Evolutionary conservation across 345 rosid genomes (phyloP), one percentile per base, ranked within the genome.

Genomic region (Arabidopsis suecica): DNA sequence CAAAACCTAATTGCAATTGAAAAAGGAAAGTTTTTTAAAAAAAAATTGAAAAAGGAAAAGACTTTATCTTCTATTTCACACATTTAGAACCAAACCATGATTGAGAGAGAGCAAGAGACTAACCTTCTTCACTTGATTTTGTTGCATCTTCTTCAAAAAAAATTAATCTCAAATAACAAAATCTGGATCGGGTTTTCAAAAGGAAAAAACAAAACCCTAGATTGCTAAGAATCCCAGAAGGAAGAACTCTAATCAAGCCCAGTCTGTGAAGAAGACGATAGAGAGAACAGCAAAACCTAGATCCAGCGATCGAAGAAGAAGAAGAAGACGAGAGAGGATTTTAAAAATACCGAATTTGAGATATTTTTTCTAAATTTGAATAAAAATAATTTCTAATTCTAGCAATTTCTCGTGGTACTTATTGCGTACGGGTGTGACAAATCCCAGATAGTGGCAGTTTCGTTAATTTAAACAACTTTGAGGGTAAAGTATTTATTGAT

Each of bases 81-180:
- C 20, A 56, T 22, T 64, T 4, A 22, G 8, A 42, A 6, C 20
- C 44, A 30, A 20, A 48, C 20, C 12, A 56, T 22, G 20, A 50
- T 10, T 18, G 3, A 40, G 51, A 14, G 37, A 47, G 50, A 1
- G 50, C 8, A 11, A 69, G 44, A 23, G 7, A 16, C 32, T 0
- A 22, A 71, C 81, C 81, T 71, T 78, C 81, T 65, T 78, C 68
- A 40, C 68, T 71, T 78, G 81, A 67, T 65, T 65, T 33, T 59
- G 77, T 60, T 71, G 81, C 77, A 72, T 78, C 68, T 0, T 78
- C 77, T 65, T 51, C 69, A 3, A 3, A 3, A 28, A 23, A 28
- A 28, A 3, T 28, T 28, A 28, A 23, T 23, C 25, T 28, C 32
- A 28, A 28, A 23, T 23, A 23, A 23, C 36, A 58, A 61, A 72